Evolutionary conservation across 2,329 filamentous ascomycete genomes (phyloP).

Genomic region (Fusarium udum): DNA sequence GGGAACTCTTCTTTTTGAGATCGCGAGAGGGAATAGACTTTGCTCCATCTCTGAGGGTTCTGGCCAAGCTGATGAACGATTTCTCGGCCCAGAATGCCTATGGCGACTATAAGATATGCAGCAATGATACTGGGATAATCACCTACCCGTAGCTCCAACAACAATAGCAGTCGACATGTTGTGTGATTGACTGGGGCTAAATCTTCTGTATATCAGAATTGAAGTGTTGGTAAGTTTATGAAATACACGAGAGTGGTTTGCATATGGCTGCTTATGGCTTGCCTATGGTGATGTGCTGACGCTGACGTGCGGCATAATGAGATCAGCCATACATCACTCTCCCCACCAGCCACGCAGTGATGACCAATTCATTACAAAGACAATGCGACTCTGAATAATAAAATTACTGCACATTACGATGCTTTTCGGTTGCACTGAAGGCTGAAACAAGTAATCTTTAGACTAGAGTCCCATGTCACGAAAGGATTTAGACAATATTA

Average conservation of each 20-base stretch:
- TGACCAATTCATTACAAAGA: background rate
- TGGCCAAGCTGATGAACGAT: slow-evolving; percentile 1
- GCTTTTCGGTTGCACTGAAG: background rate
- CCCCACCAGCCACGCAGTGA: background rate
- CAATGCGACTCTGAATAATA: background rate
- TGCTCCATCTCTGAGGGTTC: background rate
- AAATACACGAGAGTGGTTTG: background rate
- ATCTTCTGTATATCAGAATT: background rate
- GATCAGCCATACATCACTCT: background rate
- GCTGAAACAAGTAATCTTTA: background rate
- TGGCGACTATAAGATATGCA: background rate
- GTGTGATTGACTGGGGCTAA: background rate
- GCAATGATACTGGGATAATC: no score
- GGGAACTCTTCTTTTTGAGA: slow-evolving; percentile 14
- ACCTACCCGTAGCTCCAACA: slow-evolving; percentile 4
- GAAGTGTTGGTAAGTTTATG: background rate
- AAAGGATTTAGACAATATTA: background rate
- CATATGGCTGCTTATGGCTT: background rate
- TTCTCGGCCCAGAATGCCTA: slow-evolving; percentile 8
- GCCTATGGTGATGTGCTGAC: background rate
- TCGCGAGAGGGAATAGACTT: slow-evolving; percentile 1
- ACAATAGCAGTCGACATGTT: slow-evolving; percentile 1
- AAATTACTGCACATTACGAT: background rate
- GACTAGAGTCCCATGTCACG: no score
- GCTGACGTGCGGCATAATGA: background rate